Evolutionary conservation across 352 stramenopile genomes (phyloP), one percentile per base, ranked within the genome.

Genomic region (Blastocystis sp.): DNA sequence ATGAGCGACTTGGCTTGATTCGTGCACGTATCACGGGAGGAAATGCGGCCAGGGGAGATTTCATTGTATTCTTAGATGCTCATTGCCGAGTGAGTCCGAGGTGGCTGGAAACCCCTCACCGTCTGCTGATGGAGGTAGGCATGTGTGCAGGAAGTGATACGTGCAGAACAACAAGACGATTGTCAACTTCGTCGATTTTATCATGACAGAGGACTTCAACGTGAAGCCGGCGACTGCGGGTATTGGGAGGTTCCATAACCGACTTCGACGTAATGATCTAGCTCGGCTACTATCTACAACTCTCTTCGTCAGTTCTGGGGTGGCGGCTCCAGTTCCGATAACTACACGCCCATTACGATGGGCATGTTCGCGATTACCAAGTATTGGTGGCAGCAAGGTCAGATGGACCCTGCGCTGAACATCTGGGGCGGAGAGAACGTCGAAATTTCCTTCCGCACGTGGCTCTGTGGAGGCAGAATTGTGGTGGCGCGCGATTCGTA

Each of bases 361-460:
- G 78, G 78, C 2, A 84, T 84, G 78, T 88, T 88, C 60, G 78
- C 78, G n/a, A 88, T 88, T 23, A 62, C 78, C 48, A 88, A 88
- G 28, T 88, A 28, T 28, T 88, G 78, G 78, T 88, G 78, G 78
- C 23, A 76, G 21, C 28, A 77, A 28, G 78, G 78, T 9, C 64
- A 79, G 38, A 88, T 88, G 78, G 78, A 88, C 62, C 64, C 64
- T 9, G 41, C 19, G 7, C 60, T 88, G n/a, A 38, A 79, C 7
- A 56, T 76, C 34, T 88, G 78, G 78, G 78, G 78, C 28, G 78
- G 78, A 38, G 78, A 88, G 34, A 88, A 88, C 34, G 78, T 88
- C 3, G 78, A 88, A 23, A 88, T 88, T n/a, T 88, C 78, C 21
- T 84, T 79, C 67, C 64, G 78, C 2, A 88, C 78, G 10, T 88